A percentile compares a stretch with the other conserved stretches of the same genome.
Conservation (phyloP, 78 protist genomes). For the Diacronema lutheri region DNA sequence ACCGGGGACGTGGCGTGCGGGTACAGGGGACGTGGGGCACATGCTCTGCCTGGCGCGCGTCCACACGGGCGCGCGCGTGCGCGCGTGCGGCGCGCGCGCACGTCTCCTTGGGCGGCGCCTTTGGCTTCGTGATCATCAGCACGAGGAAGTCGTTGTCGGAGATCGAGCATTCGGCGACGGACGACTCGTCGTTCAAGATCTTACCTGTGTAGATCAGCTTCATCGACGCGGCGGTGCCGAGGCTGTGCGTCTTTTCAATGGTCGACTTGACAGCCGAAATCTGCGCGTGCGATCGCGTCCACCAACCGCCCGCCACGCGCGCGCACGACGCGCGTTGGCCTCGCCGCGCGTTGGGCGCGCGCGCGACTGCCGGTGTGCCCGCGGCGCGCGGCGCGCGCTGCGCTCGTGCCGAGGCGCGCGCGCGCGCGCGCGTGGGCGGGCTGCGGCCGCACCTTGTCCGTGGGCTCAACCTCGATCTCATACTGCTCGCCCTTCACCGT, state of each 20-base stretch:
- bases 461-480: not conserved
- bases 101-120: not conserved
- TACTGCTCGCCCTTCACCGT: not conserved
- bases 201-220: not conserved
- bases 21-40: no score
- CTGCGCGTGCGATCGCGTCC: no score
- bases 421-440: no score
- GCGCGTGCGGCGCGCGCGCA: not conserved
- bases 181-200: not conserved
- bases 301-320: no score
- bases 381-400: no score
- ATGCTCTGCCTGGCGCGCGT: no score
- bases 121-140: not conserved
- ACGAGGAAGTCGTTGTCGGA: conserved; percentile 9
- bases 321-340: no score
- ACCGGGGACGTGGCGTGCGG: no score
- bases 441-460: no score
- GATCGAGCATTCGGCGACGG: not conserved
- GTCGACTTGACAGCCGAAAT: not conserved
- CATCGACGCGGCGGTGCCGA: not conserved
- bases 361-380: no score
- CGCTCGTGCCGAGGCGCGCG: no score
- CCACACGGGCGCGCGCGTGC: not conserved
- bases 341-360: no score
- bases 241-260: not conserved